Conservation (phyloP, 1,284 basidiomycete species). For the Moniliella sp. region DNA sequence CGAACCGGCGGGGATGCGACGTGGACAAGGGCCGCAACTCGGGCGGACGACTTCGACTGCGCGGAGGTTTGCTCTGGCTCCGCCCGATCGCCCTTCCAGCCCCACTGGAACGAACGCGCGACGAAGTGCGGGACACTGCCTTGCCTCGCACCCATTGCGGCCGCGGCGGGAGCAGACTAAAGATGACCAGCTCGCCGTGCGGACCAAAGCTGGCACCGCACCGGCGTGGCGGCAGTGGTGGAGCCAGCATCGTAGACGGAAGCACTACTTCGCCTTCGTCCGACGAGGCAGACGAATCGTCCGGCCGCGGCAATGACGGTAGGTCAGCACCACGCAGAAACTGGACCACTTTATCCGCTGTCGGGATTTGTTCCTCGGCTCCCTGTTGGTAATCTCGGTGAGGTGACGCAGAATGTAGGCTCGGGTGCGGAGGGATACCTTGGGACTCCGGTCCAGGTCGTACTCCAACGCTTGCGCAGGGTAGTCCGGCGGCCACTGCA, state of each 20-base stretch:
- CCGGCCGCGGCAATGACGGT: neutral
- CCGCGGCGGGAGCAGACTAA: constrained; percentile 3
- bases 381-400: constrained; percentile 4
- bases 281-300: neutral
- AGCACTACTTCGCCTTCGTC: constrained; percentile 1
- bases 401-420: constrained; percentile 12
- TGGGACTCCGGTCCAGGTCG: constrained; percentile 24
- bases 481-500: constrained; percentile 18
- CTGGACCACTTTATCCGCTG: constrained; percentile 13
- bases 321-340: constrained; percentile 20
- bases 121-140: constrained; percentile 3
- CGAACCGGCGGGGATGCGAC: neutral
- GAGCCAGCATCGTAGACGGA: neutral
- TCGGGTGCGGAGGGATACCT: constrained; percentile 19
- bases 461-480: constrained; percentile 15
- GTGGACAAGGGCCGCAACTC: neutral
- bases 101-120: constrained; percentile 3
- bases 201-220: constrained; percentile 11
- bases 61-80: too few species aligned
- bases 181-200: constrained; percentile 11
- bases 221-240: constrained; percentile 2
- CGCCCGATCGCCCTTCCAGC: too few species aligned
- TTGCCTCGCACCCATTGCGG: constrained; percentile 1
- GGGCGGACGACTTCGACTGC: neutral
- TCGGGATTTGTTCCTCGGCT: constrained; percentile 6